These are phyloP conservation scores for Fusarium sp. DNA, from an alignment of 2,329 filamentous ascomycete genomes.

Conservation along the genomic window DNA sequence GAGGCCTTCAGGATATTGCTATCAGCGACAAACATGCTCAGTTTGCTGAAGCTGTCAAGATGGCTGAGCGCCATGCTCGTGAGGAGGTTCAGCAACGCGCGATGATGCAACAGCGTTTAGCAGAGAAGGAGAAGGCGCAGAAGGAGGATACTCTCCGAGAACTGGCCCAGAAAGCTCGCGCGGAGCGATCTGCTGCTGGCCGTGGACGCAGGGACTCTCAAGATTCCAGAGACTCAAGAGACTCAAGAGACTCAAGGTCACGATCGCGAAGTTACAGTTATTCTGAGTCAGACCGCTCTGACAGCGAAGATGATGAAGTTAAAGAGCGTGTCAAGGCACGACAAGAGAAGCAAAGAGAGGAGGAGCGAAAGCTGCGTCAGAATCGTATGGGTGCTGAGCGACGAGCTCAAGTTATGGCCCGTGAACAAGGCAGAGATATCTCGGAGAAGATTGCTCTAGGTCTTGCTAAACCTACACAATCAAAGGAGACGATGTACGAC, in stretches of 20 bases:
- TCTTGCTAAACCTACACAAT: slow-evolving; percentile 92
- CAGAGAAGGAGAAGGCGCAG: slow-evolving; percentile 94
- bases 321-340: slow-evolving; percentile 83
- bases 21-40: slow-evolving; percentile 99
- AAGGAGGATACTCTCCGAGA: slow-evolving; percentile 93
- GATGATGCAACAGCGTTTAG: slow-evolving; percentile 94
- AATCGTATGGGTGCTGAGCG: slow-evolving; percentile 96
- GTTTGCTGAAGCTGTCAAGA: slow-evolving; percentile 93
- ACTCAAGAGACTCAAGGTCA: slow-evolving; percentile 52
- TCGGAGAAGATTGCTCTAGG: slow-evolving; percentile 97
- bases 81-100: slow-evolving; percentile 95
- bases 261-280: slow-evolving; percentile 65
- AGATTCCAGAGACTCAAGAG: slow-evolving; percentile 56
- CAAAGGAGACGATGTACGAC: slow-evolving; percentile 96
- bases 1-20: slow-evolving; percentile 90
- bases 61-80: slow-evolving; percentile 92
- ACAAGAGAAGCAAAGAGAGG: slow-evolving; percentile 82
- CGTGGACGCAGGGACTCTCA: slow-evolving; percentile 58
- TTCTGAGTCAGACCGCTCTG: slow-evolving; percentile 62
- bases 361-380: slow-evolving; percentile 90
- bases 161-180: slow-evolving; percentile 90
- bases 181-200: slow-evolving; percentile 74
- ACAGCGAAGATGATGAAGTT: slow-evolving; percentile 76
- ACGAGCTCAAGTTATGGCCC: slow-evolving; percentile 89
- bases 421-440: slow-evolving; percentile 96